A percentile compares a stretch with the other conserved stretches of the same genome.
Conservation (phyloP, 2,329 filamentous ascomycete genomes). For the Neonectria faginata region DNA sequence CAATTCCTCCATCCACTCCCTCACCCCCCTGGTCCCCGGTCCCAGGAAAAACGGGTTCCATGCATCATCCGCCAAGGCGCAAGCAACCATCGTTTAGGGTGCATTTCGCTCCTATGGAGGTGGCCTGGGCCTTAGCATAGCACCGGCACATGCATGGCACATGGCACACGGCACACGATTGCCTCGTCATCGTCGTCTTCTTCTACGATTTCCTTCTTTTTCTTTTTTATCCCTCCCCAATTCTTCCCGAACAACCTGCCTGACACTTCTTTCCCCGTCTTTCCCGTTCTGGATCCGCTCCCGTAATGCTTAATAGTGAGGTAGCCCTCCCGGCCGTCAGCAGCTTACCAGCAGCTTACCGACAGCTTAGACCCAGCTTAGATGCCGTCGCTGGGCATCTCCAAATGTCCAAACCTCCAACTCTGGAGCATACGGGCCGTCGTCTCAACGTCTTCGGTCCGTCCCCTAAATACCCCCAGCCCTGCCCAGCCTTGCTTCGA, state of each 20-base stretch:
- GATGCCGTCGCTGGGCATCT: conserved; percentile 32
- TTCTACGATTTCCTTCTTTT: conserved; percentile 12
- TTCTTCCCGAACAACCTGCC: conserved; percentile 17
- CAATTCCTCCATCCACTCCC: background rate
- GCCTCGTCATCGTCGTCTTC: conserved; percentile 6
- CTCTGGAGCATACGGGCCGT: conserved; percentile 18
- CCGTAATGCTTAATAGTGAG: conserved; percentile 36
- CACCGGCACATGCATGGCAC: background rate
- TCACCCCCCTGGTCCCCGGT: background rate
- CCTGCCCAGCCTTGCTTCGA: conserved; percentile 3
- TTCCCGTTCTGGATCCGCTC: conserved; percentile 12
- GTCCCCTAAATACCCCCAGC: conserved; percentile 6
- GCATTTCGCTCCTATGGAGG: conserved; percentile 3
- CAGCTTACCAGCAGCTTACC: conserved; percentile 46
- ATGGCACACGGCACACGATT: conserved; percentile 2
- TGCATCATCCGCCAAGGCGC: conserved; percentile 25
- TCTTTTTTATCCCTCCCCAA: conserved; percentile 17
- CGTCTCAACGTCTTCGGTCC: conserved; percentile 12
- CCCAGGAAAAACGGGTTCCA: conserved; percentile 22
- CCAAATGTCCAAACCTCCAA: conserved; percentile 1
- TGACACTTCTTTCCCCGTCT: conserved; percentile 23
- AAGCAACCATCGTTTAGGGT: conserved; percentile 24
- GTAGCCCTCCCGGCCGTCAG: conserved; percentile 35
- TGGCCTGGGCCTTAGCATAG: background rate
- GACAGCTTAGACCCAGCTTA: conserved; percentile 40